Evolutionary conservation across 2,329 filamentous ascomycete genomes (phyloP), one percentile per base, ranked within the genome.

Genomic region (Monilinia laxa): DNA sequence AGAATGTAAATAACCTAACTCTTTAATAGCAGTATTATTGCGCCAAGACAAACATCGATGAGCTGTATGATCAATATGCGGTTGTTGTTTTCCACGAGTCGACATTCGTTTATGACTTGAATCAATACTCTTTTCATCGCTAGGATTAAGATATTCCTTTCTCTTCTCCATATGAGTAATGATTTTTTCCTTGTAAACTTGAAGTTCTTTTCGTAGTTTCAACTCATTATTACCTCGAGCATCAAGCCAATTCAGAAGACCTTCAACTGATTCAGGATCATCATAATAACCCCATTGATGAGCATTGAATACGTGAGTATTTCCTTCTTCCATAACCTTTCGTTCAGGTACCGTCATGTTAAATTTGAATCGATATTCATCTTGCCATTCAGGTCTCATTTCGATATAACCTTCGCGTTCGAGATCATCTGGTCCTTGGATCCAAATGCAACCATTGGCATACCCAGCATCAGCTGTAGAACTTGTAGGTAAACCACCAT

Each of bases 371-470:
- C 86, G 85, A 77, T 97, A 96, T 75, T 92, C 87, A 67, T 88
- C 85, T 76, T 92, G 86, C 68, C 89, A 84, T 23, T 92, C 88
- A 9, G 86, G 80, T 0, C 84, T 80, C 71, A 95, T 82, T 70
- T 97, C 92, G 71, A 96, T 92, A 75, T 94, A 96, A 7, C 93
- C 93, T 72, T 90, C 84, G 3, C 90, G 86, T 78, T 97, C 93
- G 76, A 96, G 85, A 66, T 94, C 89, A 76, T 97, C 92, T 0
- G 95, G 95, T 0, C 95, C 95, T 78, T 99, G 95, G 18, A 99
- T 88, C 95, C 95, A 99, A 66, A 99, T 85, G 67, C 94, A 91
- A 11, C 92, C 95, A 76, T 98, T 99, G 52, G 94, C 93, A 76
- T 98, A 99, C 11, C 86, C 89, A 28, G 94, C 93, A 56, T 88